Evolutionary conservation across 352 stramenopile genomes (phyloP).

Genomic region (Phytophthora agathidicida): DNA sequence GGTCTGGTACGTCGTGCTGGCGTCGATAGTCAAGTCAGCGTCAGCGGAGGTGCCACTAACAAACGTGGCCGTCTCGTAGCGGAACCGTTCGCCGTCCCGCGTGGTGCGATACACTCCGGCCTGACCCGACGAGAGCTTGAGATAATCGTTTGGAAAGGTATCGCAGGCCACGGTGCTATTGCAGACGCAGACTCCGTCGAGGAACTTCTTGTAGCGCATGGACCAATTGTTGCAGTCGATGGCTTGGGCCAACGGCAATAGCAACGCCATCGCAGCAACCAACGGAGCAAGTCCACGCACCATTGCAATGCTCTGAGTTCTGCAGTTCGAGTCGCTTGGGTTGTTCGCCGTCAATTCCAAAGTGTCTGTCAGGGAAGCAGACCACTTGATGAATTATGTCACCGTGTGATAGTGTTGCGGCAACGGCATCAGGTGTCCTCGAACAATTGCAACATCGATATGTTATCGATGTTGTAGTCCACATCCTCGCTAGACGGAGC

Average conservation of each 20-base stretch:
- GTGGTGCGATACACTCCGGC: constrained; percentile 59
- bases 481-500: neutral
- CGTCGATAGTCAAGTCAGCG: constrained; percentile 44
- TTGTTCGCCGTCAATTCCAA: constrained; percentile 4
- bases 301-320: neutral
- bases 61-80: constrained; percentile 38
- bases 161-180: constrained; percentile 43
- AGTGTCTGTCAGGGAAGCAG: constrained; percentile 1
- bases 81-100: constrained; percentile 48
- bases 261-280: neutral
- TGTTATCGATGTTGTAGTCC: too few species aligned
- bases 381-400: constrained; percentile 4
- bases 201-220: constrained; percentile 45
- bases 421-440: neutral
- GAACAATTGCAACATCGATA: neutral
- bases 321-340: neutral
- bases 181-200: constrained; percentile 67
- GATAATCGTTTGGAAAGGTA: constrained; percentile 40
- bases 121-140: constrained; percentile 27
- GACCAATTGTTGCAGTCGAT: constrained; percentile 42
- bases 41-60: constrained; percentile 15
- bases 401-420: constrained; percentile 10
- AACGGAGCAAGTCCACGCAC: neutral
- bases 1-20: constrained; percentile 50
- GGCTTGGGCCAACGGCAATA: neutral